Evolutionary conservation across 768 basidiomycete species (phyloP), one percentile per base, ranked within the genome.

Genomic region (Amanita polypyramis): DNA sequence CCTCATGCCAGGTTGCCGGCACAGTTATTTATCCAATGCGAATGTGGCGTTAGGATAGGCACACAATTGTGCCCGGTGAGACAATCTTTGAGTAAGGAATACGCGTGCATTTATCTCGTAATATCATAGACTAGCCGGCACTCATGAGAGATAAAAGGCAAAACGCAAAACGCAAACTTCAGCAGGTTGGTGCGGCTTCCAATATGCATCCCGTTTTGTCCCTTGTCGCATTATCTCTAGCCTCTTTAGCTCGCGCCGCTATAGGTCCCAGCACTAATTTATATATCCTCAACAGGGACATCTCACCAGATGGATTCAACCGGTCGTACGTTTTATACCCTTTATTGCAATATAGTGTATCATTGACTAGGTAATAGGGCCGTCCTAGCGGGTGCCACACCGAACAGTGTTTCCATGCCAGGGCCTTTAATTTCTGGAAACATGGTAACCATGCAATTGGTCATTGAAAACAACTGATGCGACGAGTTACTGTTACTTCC

Each of bases 221-320:
- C 15, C 5, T 46, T 11, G 29, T 46, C 25, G 25, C 20, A 32
- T 33, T 20, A 10, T 46, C 11, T 21, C 11, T 45, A 29, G 3
- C 15, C 5, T 5, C 32, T 15, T 7, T 33, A 5, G 27, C 43
- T n/a, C 27, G 27, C 23, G 45, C 45, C 19, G 11, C 45, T 27
- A 38, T 60, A 45, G 60, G 61, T 1, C 60, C 61, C 2, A 37
- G 21, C 19, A 55, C 57, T 5, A 54, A 66, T 34, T 53, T 74
- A 2, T 52, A 60, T 35, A 60, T 74, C 41, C 53, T 60, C 12
- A 74, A 74, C 57, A 63, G 59, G 45, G 46, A 59, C 8, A 69
- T 74, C 43, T 52, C 66, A 12, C 75, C 74, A 0, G 75, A 75
- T 56, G 74, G 74, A 12, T 73, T 65, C 45, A 40, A 35, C 54